These are phyloP conservation scores for Amoeboaphelidium protococcarum DNA, from an alignment of 371 early-diverging fungal genomes.

Conservation along the genomic window DNA sequence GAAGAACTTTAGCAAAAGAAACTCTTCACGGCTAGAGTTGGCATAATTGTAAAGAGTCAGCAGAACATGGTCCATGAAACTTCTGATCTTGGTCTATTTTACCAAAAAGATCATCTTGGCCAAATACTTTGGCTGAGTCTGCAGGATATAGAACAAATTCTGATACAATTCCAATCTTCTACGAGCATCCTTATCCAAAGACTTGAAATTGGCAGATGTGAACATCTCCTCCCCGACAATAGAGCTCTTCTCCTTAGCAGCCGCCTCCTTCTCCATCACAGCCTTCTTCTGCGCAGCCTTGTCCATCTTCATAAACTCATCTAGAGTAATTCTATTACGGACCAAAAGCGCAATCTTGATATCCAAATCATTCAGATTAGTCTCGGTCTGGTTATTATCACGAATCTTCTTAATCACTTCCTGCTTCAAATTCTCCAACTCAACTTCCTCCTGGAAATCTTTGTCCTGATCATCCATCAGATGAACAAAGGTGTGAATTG, in stretches of 20 bases:
- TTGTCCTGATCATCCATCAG: conserved; percentile 65
- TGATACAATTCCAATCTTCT: conserved; percentile 50
- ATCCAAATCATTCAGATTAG: conserved; percentile 61
- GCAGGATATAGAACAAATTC: conserved; percentile 75
- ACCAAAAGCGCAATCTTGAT: conserved; percentile 87
- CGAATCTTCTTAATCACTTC: conserved; percentile 57
- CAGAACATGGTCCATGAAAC: conserved; percentile 63
- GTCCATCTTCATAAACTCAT: conserved; percentile 44
- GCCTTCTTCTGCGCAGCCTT: conserved; percentile 17
- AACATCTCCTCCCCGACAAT: conserved; percentile 10
- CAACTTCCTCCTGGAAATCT: conserved; percentile 75
- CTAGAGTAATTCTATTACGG: conserved; percentile 79
- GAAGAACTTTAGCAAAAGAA: conserved; percentile 71
- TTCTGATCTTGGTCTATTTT: conserved; percentile 31
- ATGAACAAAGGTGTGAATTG: conserved; percentile 60
- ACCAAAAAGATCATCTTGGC: conserved; percentile 51
- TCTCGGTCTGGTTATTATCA: conserved; percentile 59
- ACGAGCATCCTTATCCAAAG: conserved; percentile 58
- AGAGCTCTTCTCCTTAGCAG: conserved; percentile 14
- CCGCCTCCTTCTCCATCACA: conserved; percentile 19
- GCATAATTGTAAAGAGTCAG: conserved; percentile 87
- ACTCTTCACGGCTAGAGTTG: conserved; percentile 88
- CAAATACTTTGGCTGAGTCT: conserved; percentile 81
- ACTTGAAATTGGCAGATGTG: conserved; percentile 18
- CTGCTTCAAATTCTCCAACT: conserved; percentile 59